These are phyloP conservation scores for Colletotrichum sp. DNA, from an alignment of 2,329 filamentous ascomycete genomes.

Conservation along the genomic window DNA sequence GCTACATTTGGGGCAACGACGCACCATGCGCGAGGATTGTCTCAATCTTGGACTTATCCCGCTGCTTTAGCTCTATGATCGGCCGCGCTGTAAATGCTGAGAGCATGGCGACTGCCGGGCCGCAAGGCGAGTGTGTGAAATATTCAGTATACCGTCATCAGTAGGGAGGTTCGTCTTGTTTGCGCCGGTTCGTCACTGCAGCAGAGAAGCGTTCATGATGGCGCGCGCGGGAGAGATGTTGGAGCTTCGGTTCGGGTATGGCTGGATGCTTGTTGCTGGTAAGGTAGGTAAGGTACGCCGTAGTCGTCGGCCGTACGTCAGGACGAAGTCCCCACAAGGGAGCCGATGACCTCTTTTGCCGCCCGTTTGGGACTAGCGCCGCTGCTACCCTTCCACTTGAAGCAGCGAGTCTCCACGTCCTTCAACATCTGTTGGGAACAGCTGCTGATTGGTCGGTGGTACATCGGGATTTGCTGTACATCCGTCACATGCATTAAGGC, in stretches of 20 bases:
- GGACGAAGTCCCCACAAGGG: slow-evolving; percentile 14
- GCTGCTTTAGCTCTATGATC: slow-evolving; percentile 94
- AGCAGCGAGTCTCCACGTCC: slow-evolving; percentile 10
- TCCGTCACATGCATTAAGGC: slow-evolving; percentile 1
- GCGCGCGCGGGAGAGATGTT: neutral
- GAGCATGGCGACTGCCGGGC: slow-evolving; percentile 74
- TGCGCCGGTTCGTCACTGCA: neutral
- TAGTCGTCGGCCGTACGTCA: slow-evolving; percentile 10
- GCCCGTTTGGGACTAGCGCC: neutral
- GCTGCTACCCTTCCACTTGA: neutral
- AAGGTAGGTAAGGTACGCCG: slow-evolving; percentile 7
- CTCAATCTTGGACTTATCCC: slow-evolving; percentile 97
- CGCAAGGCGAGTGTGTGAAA: slow-evolving; percentile 26
- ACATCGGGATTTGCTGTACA: neutral
- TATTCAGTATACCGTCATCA: slow-evolving; percentile 12
- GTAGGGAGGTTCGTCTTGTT: neutral
- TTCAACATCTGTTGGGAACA: neutral
- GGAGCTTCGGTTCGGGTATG: slow-evolving; percentile 12
- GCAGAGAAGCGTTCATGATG: slow-evolving; percentile 10
- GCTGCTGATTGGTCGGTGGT: neutral
- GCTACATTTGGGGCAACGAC: slow-evolving; percentile 23
- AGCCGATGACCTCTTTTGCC: slow-evolving; percentile 15
- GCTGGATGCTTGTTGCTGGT: slow-evolving; percentile 3
- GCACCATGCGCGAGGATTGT: slow-evolving; percentile 89
- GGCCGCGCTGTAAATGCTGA: slow-evolving; percentile 96